Evolutionary conservation across 768 basidiomycete genomes (phyloP).

Genomic region (Pisolithus sp.): DNA sequence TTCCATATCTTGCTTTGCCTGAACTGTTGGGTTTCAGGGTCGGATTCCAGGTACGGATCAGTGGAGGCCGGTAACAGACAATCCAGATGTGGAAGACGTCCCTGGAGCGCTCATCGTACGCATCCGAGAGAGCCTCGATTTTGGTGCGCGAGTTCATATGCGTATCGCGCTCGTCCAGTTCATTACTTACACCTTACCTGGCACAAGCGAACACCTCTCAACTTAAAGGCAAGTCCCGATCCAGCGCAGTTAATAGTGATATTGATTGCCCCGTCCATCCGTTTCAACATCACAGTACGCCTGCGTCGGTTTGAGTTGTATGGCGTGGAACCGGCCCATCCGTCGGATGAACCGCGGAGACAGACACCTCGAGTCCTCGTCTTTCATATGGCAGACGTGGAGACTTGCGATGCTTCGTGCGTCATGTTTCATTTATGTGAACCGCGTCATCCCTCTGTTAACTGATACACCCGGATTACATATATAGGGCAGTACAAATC

Average conservation of each 20-base stretch:
- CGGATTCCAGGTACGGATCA: slow-evolving; percentile 80
- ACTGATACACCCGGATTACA: slow-evolving; percentile 3
- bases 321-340: slow-evolving; percentile 73
- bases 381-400: slow-evolving; percentile 92
- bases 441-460: neutral
- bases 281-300: slow-evolving; percentile 44
- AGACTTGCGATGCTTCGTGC: slow-evolving; percentile 86
- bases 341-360: slow-evolving; percentile 79
- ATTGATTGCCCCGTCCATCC: neutral
- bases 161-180: neutral
- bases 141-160: slow-evolving; percentile 45
- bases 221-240: slow-evolving; percentile 56
- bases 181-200: neutral
- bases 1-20: neutral
- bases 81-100: slow-evolving; percentile 75
- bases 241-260: neutral
- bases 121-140: slow-evolving; percentile 86
- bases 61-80: slow-evolving; percentile 89
- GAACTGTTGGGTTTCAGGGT: slow-evolving; percentile 43
- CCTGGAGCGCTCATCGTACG: slow-evolving; percentile 82
- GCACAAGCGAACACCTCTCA: slow-evolving; percentile 85
- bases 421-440: slow-evolving; percentile 20
- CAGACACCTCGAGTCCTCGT: slow-evolving; percentile 72
- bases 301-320: slow-evolving; percentile 84
- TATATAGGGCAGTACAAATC: slow-evolving; percentile 70